Conservation (phyloP, 129 eudicot species). For the sunflower (Helianthus annuus) region DNA sequence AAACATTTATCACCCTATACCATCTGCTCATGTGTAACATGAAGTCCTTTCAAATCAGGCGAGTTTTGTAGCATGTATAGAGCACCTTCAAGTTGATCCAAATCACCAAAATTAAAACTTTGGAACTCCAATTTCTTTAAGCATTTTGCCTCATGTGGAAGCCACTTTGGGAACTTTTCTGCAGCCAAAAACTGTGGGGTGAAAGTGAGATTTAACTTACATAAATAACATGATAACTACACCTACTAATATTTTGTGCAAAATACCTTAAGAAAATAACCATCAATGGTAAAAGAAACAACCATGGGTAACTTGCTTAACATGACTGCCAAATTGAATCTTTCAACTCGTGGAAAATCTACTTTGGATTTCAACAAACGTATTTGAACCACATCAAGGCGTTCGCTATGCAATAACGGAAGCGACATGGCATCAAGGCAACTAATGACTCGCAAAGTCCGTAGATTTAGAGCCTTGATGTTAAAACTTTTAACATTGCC, state of each 20-base stretch:
- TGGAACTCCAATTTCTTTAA: background rate
- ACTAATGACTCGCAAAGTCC: background rate
- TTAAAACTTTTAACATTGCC: constrained; percentile 10
- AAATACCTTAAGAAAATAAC: constrained; percentile 8
- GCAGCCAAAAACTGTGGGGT: background rate
- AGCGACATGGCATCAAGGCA: constrained; percentile 19
- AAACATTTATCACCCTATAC: background rate
- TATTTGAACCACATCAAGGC: background rate
- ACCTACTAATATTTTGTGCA: too few relatives aligned
- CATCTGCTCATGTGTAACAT: background rate
- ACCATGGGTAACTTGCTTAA: background rate
- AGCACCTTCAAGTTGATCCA: constrained; percentile 20
- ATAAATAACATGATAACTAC: too few relatives aligned
- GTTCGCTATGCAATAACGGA: background rate
- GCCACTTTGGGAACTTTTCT: constrained; percentile 17
- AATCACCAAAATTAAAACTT: constrained; percentile 1
- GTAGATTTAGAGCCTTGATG: constrained; percentile 5
- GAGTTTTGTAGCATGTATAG: constrained; percentile 14
- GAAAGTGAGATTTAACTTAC: too few relatives aligned
- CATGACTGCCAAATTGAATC: background rate
- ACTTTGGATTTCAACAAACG: background rate
- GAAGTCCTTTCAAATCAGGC: background rate
- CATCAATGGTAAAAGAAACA: background rate
- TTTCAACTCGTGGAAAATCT: background rate
- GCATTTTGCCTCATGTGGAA: background rate